Conservation (phyloP, 257 asterid species). For the Solanum dulcamara region DNA sequence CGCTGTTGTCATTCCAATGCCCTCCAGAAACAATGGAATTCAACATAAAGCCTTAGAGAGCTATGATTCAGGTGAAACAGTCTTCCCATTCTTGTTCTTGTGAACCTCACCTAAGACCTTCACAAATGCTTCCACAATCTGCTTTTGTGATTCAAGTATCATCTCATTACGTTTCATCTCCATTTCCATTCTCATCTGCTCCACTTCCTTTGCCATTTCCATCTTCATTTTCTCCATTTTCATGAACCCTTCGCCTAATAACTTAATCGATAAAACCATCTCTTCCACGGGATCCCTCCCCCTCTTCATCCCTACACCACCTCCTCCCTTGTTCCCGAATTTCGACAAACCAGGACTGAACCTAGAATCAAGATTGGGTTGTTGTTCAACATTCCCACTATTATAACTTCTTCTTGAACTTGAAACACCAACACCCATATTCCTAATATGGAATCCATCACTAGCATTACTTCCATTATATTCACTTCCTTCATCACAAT, state of each 20-base stretch:
- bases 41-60: neutral
- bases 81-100: slow-evolving; percentile 38
- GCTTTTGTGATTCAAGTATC: slow-evolving; percentile 76
- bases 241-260: slow-evolving; percentile 78
- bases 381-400: slow-evolving; percentile 18
- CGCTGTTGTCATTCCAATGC: neutral
- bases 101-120: slow-evolving; percentile 58
- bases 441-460: slow-evolving; percentile 14
- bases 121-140: slow-evolving; percentile 71
- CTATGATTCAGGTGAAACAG: slow-evolving; percentile 14
- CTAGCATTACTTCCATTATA: slow-evolving; percentile 7
- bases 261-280: slow-evolving; percentile 51
- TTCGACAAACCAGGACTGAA: slow-evolving; percentile 2
- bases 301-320: slow-evolving; percentile 29
- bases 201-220: slow-evolving; percentile 87
- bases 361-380: slow-evolving; percentile 17
- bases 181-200: slow-evolving; percentile 80
- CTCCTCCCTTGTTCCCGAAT: slow-evolving; percentile 8
- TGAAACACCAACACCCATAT: slow-evolving; percentile 19
- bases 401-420: slow-evolving; percentile 20
- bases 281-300: slow-evolving; percentile 48
- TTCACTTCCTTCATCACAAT: neutral
- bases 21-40: neutral
- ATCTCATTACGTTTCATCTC: slow-evolving; percentile 76
- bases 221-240: slow-evolving; percentile 78